A percentile compares a stretch with the other conserved stretches of the same genome.
phyloP scores from a whole-genome alignment of 805 yeast genomes.

The Wickerhamiella australiensis region DNA sequence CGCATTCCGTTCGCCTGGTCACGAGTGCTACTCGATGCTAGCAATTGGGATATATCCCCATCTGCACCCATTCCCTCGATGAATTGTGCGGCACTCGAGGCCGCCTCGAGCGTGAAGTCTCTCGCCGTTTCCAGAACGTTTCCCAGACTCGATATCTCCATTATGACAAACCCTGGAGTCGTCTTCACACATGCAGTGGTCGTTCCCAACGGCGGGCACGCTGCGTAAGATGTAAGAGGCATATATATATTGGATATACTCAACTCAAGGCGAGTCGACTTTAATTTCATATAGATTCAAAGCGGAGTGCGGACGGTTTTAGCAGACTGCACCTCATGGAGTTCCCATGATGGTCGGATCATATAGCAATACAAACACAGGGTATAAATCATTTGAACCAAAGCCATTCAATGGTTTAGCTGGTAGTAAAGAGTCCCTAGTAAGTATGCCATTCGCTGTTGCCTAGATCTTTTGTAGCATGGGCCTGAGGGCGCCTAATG shows the following conservation, averaged over 20 bases:
- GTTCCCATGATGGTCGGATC: too few relatives aligned
- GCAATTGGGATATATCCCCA: slow-evolving; percentile 50
- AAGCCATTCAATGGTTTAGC: too few relatives aligned
- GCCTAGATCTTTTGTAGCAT: background rate
- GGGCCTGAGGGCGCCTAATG: background rate
- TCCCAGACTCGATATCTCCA: slow-evolving; percentile 31
- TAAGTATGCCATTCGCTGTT: too few relatives aligned
- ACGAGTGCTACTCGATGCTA: slow-evolving; percentile 58
- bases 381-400: too few relatives aligned
- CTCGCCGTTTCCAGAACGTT: slow-evolving; percentile 70
- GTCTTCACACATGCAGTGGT: background rate
- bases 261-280: too few relatives aligned
- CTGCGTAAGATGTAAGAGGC: too few relatives aligned
- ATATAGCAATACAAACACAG: too few relatives aligned
- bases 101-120: slow-evolving; percentile 70
- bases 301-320: too few relatives aligned
- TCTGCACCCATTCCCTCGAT: slow-evolving; percentile 49
- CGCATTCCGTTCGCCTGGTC: slow-evolving; percentile 52
- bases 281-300: too few relatives aligned
- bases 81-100: slow-evolving; percentile 51
- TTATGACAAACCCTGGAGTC: slow-evolving; percentile 1
- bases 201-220: background rate
- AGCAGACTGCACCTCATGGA: too few relatives aligned
- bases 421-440: too few relatives aligned
- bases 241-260: too few relatives aligned